Conservation (phyloP, 129 eudicot species). For the Flaveria sonorensis region DNA sequence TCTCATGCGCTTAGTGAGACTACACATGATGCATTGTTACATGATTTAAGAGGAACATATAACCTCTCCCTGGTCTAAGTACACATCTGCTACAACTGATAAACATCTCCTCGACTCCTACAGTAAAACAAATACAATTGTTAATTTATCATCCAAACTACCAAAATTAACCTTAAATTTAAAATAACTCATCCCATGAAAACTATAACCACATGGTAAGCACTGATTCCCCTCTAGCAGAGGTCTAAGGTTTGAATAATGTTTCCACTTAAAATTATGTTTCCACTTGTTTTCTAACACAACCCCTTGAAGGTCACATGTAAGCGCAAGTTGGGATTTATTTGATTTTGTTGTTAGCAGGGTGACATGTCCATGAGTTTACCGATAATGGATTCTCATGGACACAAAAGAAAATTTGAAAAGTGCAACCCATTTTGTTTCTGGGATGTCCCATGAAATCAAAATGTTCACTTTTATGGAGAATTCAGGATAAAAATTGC, state of each 20-base stretch:
- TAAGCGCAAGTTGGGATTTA: too few species aligned
- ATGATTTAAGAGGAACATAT: neutral
- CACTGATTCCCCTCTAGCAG: too few species aligned
- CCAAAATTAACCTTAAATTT: neutral
- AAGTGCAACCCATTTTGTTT: slow-evolving; percentile 6
- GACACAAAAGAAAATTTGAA: neutral
- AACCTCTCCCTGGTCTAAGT: neutral
- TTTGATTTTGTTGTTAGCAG: too few species aligned
- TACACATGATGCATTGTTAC: slow-evolving; percentile 13
- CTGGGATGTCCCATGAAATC: neutral
- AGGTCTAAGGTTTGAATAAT: too few species aligned
- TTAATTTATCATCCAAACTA: slow-evolving; percentile 5
- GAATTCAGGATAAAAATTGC: neutral
- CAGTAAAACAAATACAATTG: slow-evolving; percentile 7
- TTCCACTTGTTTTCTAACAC: too few species aligned
- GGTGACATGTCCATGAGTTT: too few species aligned
- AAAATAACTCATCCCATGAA: neutral
- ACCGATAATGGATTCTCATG: too few species aligned
- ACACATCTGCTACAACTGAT: slow-evolving; percentile 7
- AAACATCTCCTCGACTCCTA: neutral
- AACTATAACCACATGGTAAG: neutral
- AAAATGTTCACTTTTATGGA: neutral
- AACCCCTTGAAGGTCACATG: too few species aligned
- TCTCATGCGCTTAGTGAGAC: neutral
- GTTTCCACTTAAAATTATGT: too few species aligned